phyloP scores from a whole-genome alignment of 1,284 basidiomycete genomes.

The Stygiomarasmius scandens region DNA sequence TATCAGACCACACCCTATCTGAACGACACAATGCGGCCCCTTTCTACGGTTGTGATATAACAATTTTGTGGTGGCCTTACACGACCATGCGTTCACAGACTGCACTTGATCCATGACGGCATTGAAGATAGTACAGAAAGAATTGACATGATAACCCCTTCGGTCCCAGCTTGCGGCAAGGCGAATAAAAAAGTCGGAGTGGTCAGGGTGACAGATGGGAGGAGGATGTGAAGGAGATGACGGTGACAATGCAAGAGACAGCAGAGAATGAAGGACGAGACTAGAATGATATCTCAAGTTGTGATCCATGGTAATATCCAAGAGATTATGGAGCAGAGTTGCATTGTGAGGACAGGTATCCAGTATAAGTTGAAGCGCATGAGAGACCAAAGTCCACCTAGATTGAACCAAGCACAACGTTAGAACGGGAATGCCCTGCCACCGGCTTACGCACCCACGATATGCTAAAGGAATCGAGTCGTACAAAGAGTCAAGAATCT shows the following conservation, averaged over 20 bases:
- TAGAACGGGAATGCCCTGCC: neutral
- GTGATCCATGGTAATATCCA: conserved; percentile 48
- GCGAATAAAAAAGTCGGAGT: conserved; percentile 34
- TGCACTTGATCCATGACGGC: conserved; percentile 18
- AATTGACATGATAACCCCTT: conserved; percentile 29
- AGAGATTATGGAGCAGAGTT: conserved; percentile 47
- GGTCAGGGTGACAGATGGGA: conserved; percentile 43
- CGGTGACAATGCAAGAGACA: conserved; percentile 39
- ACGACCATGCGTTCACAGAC: conserved; percentile 38
- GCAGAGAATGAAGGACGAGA: conserved; percentile 38
- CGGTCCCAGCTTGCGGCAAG: conserved; percentile 38
- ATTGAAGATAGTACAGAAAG: conserved; percentile 24
- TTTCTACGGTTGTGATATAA: conserved; percentile 28
- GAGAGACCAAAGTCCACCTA: conserved; percentile 51
- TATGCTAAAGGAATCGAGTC: conserved; percentile 50
- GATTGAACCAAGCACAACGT: neutral
- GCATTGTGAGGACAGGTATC: conserved; percentile 45
- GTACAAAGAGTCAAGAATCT: conserved; percentile 42
- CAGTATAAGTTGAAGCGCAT: conserved; percentile 52
- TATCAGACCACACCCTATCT: conserved; percentile 8
- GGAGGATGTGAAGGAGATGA: conserved; percentile 20
- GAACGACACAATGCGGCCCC: conserved; percentile 2
- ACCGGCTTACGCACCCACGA: conserved; percentile 42
- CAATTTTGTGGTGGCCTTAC: conserved; percentile 38
- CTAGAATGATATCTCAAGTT: conserved; percentile 45